Conservation (phyloP, 331 rosid species). For the Malus hybrid region DNA sequence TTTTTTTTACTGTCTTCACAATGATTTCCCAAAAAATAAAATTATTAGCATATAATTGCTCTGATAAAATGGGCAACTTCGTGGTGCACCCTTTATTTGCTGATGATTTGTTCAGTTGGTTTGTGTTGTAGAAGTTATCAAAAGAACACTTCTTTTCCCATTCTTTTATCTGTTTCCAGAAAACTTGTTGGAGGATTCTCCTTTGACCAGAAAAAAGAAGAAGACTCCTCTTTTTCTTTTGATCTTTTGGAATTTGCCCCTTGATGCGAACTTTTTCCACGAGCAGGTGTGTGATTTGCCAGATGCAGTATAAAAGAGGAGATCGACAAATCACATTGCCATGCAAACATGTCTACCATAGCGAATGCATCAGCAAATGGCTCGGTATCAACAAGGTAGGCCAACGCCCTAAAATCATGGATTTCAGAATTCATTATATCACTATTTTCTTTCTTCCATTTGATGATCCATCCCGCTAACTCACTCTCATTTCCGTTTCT, state of each 20-base stretch:
- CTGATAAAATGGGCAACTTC: background rate
- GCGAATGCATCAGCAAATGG: constrained; percentile 89
- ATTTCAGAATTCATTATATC: background rate
- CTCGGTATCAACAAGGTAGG: constrained; percentile 84
- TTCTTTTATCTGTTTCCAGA: too few relatives aligned
- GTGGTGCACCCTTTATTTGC: background rate
- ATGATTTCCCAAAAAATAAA: background rate
- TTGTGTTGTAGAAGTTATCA: background rate
- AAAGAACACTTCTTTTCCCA: too few relatives aligned
- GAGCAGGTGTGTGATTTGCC: constrained; percentile 83
- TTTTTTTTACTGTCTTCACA: background rate
- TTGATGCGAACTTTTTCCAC: background rate
- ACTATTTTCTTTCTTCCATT: background rate
- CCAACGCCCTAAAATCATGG: background rate
- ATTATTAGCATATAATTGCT: background rate
- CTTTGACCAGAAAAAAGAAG: background rate
- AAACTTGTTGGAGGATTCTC: background rate
- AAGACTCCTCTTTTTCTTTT: background rate
- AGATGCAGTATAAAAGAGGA: constrained; percentile 84
- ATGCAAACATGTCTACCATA: constrained; percentile 80
- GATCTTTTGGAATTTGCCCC: background rate
- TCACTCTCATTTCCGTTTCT: background rate
- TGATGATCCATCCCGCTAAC: background rate
- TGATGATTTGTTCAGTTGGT: background rate
- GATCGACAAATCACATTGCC: constrained; percentile 81